Base-by-base conservation (phyloP, 2,329 filamentous ascomycete genomes). In the Pyricularia sp. region DNA sequence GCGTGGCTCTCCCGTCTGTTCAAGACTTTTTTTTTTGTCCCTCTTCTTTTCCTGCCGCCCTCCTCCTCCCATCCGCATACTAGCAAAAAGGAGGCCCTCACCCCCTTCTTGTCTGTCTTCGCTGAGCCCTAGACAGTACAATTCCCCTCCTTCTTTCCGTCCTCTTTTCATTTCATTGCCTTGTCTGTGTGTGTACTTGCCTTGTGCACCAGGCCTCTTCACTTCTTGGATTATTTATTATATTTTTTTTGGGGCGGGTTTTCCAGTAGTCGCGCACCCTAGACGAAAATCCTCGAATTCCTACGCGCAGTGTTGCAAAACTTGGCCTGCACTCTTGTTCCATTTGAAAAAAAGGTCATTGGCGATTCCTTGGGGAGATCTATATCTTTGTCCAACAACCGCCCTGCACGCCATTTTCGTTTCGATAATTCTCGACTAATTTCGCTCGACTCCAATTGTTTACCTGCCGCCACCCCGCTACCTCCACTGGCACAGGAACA, bases 341-440 rank as follows among this genome's bases (percentile, higher is more conserved):
- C 73, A 76, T 75, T 75, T 36, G 33, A 12, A 25, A 75, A 23
- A 75, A 77, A 76, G 73, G 71, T 65, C 76, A 72, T 73, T 71
- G 72, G 73, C n/a, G n/a, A 61, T 61, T 74, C 73, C 70, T 75
- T 72, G 73, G 74, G 75, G 73, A 71, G 72, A 67, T 70, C 68
- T 68, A 66, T 72, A 68, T 68, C 69, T 69, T 71, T 58, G 20
- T 26, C 58, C 11, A 61, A 14, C 67, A 31, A 33, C 20, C 70
- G 74, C 28, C 64, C 66, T 67, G 66, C 69, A 70, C 71, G 69
- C 65, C 66, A 69, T 69, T 74, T 74, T 79, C 77, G 79, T 81
- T 81, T 79, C 78, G 74, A 77, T 79, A 78, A 73, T 78, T 55
- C 50, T 77, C 75, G 77, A 73, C 78, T 78, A 80, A 79, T 80